phyloP scores from a whole-genome alignment of 352 stramenopile species.

The Thalassiosira pacifica region DNA sequence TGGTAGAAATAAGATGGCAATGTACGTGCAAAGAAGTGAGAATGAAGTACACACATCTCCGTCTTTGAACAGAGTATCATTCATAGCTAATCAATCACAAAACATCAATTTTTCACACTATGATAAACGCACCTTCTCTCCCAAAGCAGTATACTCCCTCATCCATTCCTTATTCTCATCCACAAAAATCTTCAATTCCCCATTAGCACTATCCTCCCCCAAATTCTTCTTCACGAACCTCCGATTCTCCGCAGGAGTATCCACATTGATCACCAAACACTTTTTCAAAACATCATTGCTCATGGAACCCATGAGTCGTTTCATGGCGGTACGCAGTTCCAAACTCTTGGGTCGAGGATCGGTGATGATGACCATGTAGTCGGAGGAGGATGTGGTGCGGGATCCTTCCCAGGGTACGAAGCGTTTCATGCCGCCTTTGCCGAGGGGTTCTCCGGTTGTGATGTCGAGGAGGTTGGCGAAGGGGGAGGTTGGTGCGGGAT shows the following conservation, averaged over 20 bases:
- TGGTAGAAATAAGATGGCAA: too few species aligned
- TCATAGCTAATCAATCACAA: too few species aligned
- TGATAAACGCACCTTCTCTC: slow-evolving; percentile 74
- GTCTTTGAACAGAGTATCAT: too few species aligned
- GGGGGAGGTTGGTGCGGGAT: slow-evolving; percentile 72
- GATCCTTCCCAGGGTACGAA: slow-evolving; percentile 73
- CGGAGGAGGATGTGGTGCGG: slow-evolving; percentile 23
- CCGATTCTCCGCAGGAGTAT: slow-evolving; percentile 80
- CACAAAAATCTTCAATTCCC: slow-evolving; percentile 63
- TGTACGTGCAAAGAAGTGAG: too few species aligned
- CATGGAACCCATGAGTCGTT: slow-evolving; percentile 52
- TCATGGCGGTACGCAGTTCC: slow-evolving; percentile 71
- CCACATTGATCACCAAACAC: slow-evolving; percentile 80
- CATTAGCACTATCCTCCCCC: slow-evolving; percentile 19
- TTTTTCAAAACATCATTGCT: slow-evolving; percentile 61
- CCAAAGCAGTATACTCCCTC: slow-evolving; percentile 83
- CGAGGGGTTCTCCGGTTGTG: slow-evolving; percentile 69
- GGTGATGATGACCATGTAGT: slow-evolving; percentile 78
- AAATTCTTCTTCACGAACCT: slow-evolving; percentile 82
- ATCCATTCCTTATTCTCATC: slow-evolving; percentile 86
- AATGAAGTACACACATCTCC: too few species aligned
- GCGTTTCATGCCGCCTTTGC: slow-evolving; percentile 58
- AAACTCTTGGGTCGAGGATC: slow-evolving; percentile 78
- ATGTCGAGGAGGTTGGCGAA: slow-evolving; percentile 79
- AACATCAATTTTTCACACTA: too few species aligned